A percentile compares a stretch with the other conserved stretches of the same genome.
phyloP scores from a whole-genome alignment of 495 filamentous ascomycete genomes.

The Neurospora sp. region DNA sequence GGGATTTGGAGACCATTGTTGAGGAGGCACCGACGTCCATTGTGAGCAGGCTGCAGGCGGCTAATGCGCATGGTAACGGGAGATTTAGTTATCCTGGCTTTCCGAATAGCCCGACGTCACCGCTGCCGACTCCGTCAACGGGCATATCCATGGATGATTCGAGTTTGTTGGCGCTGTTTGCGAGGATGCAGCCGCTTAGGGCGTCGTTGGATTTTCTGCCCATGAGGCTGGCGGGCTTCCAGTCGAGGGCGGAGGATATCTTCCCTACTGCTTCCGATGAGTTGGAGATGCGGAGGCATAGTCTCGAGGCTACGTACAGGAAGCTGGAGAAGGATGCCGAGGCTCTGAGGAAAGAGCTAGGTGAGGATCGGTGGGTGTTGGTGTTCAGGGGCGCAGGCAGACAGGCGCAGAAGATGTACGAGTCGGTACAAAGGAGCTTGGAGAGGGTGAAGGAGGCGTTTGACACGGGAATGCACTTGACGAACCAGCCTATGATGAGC shows the following conservation, averaged over 20 bases:
- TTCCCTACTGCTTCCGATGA: constrained; percentile 90
- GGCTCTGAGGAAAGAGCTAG: constrained; percentile 72
- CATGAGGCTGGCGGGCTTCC: constrained; percentile 86
- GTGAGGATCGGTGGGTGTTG: constrained; percentile 90
- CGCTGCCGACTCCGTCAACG: constrained; percentile 39
- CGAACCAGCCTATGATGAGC: constrained; percentile 51
- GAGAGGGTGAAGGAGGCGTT: constrained; percentile 70
- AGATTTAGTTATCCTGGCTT: constrained; percentile 58
- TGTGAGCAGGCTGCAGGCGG: constrained; percentile 27
- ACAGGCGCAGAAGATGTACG: constrained; percentile 89
- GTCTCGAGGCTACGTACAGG: constrained; percentile 69
- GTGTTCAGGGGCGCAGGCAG: constrained; percentile 89
- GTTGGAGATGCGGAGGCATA: constrained; percentile 57
- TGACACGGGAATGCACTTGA: constrained; percentile 60
- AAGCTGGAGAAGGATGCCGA: constrained; percentile 82
- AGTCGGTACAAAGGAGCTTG: constrained; percentile 80
- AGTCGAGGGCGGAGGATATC: constrained; percentile 56
- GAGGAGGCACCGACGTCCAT: constrained; percentile 64
- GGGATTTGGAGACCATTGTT: constrained; percentile 85
- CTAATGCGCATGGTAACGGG: constrained; percentile 29
- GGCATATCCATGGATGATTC: constrained; percentile 66
- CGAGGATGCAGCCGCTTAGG: constrained; percentile 84
- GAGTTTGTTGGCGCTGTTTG: constrained; percentile 75
- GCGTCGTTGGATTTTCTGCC: constrained; percentile 93
- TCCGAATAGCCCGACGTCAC: constrained; percentile 45